Evolutionary conservation across 2,329 filamentous ascomycete genomes (phyloP), one percentile per base, ranked within the genome.

Genomic region (Aspergillus sp.): DNA sequence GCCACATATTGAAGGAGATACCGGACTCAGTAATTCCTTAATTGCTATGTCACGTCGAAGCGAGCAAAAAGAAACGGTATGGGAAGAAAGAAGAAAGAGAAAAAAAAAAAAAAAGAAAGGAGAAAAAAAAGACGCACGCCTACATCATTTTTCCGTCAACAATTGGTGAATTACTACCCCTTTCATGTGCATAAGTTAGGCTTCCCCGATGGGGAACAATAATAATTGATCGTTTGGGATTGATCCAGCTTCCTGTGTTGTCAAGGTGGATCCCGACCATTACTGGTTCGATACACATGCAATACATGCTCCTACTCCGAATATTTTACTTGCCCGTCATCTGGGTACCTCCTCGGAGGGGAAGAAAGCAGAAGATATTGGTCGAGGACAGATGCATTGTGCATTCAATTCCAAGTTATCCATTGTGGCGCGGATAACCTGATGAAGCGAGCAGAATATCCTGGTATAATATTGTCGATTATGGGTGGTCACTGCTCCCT

Each of bases 111-210:
- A 9, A 43, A 19, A 13, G n/a, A 38, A 19, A 17, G 19, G 25
- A 30, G 28, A 32, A 6, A 43, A 43, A 57, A 43, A 55, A 55
- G 57, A 43, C 45, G 60, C 48, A 59, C 15, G 38, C 38, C 39
- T 36, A 52, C 55, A 32, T 57, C 39, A 47, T 60, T 41, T 21
- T 13, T 32, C 41, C 36, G 17, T 43, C n/a, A 45, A 36, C 28
- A 54, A 43, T 23, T 54, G 56, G 15, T 47, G 49, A 30, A 45
- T 48, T 57, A 50, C 60, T 60, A 50, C 60, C 63, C 63, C 63
- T 65, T 63, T 65, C 60, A 63, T 61, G 61, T 65, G 61, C 63
- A 65, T 61, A 28, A 28, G 50, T 48, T 39, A 30, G 23, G 50
- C 47, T 28, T 39, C 57, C 57, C 54, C 55, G n/a, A n/a, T 12